Evolutionary conservation across 345 rosid genomes (phyloP), one percentile per base, ranked within the genome.

Genomic region (Citrus trifoliata): DNA sequence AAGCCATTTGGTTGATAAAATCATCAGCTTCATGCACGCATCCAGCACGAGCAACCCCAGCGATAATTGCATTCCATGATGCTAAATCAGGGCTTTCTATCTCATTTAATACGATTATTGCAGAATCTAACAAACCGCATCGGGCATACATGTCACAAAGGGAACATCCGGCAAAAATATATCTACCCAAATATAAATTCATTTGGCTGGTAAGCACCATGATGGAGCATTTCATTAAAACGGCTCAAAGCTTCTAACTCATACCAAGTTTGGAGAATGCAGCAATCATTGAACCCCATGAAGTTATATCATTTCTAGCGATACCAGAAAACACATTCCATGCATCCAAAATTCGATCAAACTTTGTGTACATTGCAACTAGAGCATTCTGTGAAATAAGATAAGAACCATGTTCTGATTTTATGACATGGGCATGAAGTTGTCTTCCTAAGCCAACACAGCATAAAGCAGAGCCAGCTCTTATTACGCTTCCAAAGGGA

Each of bases 11-110:
- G 35, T 79, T 58, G 35, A 93, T 88, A 78, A 93, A 93, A 37
- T 73, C 87, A 60, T 86, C 88, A 38, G 97, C 97, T 83, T 89
- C 92, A 16, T 80, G 67, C 70, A 94, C 76, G 75, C 80, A 84
- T 22, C 97, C 97, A 64, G 96, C 93, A 76, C 95, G 91, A 67
- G 89, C 87, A 63, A 87, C 80, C 63, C 89, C 94, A 22, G 87
- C 85, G 42, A 90, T 85, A 24, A 88, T 84, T 38, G 82, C 92
- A 80, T 89, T 90, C 91, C 91, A 90, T 2, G 91, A 84, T 12
- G 83, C 90, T 68, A 89, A 78, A 81, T 90, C 94, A 6, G 89
- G 94, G 5, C 37, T 87, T 63, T 79, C 89, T 78, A 90, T 87
- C 67, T 83, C 85, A 79, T 28, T 6, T 78, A 90, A 90, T 33